Evolutionary conservation across 1,284 basidiomycete genomes (phyloP).

Genomic region (Wolfiporia cocos): DNA sequence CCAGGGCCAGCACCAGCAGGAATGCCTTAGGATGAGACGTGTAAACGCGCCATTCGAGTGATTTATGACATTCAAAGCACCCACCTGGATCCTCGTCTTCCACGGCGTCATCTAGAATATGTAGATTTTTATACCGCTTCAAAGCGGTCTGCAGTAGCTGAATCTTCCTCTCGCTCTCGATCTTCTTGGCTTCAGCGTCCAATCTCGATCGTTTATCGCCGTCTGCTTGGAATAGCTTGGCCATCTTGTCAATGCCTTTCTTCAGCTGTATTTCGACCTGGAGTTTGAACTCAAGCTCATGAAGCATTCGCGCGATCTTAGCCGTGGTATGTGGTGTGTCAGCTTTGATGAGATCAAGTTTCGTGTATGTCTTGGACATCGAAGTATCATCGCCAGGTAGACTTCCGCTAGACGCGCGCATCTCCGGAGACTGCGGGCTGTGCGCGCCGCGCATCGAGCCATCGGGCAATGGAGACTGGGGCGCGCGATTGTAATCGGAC

Average conservation of each 20-base stretch:
- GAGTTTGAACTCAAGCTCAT: slow-evolving; percentile 98
- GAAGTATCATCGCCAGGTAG: slow-evolving; percentile 35
- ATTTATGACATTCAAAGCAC: slow-evolving; percentile 17
- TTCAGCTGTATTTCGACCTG: slow-evolving; percentile 99
- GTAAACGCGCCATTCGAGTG: slow-evolving; percentile 1
- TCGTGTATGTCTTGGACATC: slow-evolving; percentile 62
- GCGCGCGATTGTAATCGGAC: slow-evolving; percentile 29
- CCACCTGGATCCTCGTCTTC: slow-evolving; percentile 55
- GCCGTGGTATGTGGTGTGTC: slow-evolving; percentile 95
- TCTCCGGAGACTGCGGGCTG: slow-evolving; percentile 35
- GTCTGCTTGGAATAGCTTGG: slow-evolving; percentile 88
- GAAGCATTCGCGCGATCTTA: slow-evolving; percentile 97
- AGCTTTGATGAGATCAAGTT: slow-evolving; percentile 93
- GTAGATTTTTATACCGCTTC: slow-evolving; percentile 94
- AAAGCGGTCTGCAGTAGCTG: slow-evolving; percentile 88
- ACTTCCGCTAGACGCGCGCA: slow-evolving; percentile 24
- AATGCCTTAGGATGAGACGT: slow-evolving; percentile 2
- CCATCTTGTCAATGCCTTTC: slow-evolving; percentile 99
- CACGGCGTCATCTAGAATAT: slow-evolving; percentile 86
- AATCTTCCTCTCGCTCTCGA: slow-evolving; percentile 96
- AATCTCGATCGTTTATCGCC: slow-evolving; percentile 91
- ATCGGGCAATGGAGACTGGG: slow-evolving; percentile 32
- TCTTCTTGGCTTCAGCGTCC: slow-evolving; percentile 90
- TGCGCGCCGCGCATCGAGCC: slow-evolving; percentile 34
- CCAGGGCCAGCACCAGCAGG: slow-evolving; percentile 34